A percentile compares a stretch with the other conserved stretches of the same genome.
Conservation (phyloP, 2,329 filamentous ascomycete genomes). For the Trichoderma pleuroti region DNA sequence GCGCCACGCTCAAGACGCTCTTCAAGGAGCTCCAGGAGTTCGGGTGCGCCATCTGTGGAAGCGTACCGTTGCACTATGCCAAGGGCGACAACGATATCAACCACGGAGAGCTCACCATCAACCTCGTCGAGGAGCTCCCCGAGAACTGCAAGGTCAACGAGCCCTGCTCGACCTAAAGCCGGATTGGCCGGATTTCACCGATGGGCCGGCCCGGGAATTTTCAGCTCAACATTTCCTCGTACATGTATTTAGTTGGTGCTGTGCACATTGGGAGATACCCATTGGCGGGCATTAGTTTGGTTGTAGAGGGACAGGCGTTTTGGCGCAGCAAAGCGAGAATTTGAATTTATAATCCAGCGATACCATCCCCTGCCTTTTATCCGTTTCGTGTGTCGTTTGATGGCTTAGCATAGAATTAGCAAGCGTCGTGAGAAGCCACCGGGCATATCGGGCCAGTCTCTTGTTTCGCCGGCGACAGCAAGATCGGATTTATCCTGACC, state of each 20-base stretch:
- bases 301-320: slow-evolving; percentile 10
- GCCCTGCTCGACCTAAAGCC: background rate
- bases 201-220: background rate
- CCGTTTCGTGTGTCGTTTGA: background rate
- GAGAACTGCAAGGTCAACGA: background rate
- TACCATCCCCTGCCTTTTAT: background rate
- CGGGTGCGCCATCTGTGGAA: slow-evolving; percentile 8
- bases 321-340: background rate
- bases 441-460: background rate
- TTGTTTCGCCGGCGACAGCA: background rate
- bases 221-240: background rate
- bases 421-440: background rate
- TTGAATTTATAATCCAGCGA: background rate
- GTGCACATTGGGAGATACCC: background rate
- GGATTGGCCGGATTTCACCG: background rate
- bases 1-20: background rate
- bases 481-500: background rate
- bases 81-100: slow-evolving; percentile 11
- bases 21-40: background rate
- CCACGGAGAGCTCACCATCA: slow-evolving; percentile 10
- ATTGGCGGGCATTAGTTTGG: background rate
- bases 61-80: slow-evolving; percentile 1
- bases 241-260: background rate
- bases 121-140: slow-evolving; percentile 10
- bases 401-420: background rate